phyloP scores from a whole-genome alignment of 495 filamentous ascomycete species.

The Amniculicola lignicola region DNA sequence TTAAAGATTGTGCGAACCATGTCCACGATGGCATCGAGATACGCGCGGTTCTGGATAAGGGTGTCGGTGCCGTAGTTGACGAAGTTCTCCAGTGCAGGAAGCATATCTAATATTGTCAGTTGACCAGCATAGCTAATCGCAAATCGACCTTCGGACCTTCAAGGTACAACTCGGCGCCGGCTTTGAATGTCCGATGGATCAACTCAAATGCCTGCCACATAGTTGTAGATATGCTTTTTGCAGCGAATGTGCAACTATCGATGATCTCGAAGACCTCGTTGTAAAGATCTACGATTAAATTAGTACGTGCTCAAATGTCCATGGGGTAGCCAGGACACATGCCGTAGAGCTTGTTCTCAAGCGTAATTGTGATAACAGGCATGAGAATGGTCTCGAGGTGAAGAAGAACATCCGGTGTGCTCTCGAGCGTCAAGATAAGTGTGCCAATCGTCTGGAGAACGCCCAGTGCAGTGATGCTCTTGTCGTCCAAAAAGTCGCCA shows the following conservation, averaged over 20 bases:
- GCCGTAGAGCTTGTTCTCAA: conserved; percentile 95
- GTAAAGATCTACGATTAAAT: conserved; percentile 65
- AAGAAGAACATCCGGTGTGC: conserved; percentile 87
- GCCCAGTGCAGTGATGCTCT: conserved; percentile 94
- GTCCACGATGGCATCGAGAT: conserved; percentile 78
- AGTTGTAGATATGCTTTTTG: conserved; percentile 87
- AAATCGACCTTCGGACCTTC: conserved; percentile 50
- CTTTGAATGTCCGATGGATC: conserved; percentile 95
- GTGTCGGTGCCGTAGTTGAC: conserved; percentile 82
- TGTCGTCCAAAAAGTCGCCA: conserved; percentile 93
- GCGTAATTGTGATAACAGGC: conserved; percentile 91
- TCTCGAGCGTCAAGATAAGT: conserved; percentile 92
- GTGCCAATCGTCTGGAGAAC: conserved; percentile 98
- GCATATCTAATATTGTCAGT: conserved; percentile 65
- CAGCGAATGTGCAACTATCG: conserved; percentile 98
- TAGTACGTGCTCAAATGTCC: conserved; percentile 21
- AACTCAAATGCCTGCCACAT: conserved; percentile 99
- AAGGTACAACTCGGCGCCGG: conserved; percentile 93
- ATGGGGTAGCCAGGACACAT: conserved; percentile 17
- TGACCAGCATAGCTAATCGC: background rate
- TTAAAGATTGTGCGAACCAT: conserved; percentile 75
- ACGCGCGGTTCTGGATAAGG: conserved; percentile 76
- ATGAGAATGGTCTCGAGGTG: conserved; percentile 94
- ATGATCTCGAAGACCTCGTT: conserved; percentile 99
- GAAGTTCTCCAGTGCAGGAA: conserved; percentile 95